Evolutionary conservation across 2,329 filamentous ascomycete species (phyloP).

Genomic region (Fusarium succisae): DNA sequence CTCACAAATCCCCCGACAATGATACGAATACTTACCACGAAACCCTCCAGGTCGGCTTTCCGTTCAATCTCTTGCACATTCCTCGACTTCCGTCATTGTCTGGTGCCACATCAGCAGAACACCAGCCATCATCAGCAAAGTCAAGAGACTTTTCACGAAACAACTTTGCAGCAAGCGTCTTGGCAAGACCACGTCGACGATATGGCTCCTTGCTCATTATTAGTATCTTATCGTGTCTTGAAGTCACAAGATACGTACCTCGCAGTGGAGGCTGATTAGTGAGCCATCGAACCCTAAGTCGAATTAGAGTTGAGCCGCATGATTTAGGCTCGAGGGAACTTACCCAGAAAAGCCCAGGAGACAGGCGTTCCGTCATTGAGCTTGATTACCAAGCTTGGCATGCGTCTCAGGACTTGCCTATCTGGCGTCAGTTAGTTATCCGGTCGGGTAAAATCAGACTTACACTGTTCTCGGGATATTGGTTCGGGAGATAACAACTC

Average conservation of each 20-base stretch:
- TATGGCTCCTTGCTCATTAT: conserved; percentile 55
- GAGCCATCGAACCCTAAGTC: conserved; percentile 65
- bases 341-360: conserved; percentile 71
- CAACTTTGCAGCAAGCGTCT: conserved; percentile 66
- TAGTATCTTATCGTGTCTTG: background rate
- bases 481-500: conserved; percentile 63
- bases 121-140: conserved; percentile 61
- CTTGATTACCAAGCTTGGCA: conserved; percentile 60
- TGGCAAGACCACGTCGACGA: conserved; percentile 70
- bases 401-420: conserved; percentile 54
- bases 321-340: background rate
- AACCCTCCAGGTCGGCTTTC: conserved; percentile 62
- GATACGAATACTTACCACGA: conserved; percentile 63
- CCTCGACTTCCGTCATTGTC: conserved; percentile 69
- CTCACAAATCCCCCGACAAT: background rate
- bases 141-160: conserved; percentile 59
- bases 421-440: background rate
- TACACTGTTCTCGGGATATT: conserved; percentile 65
- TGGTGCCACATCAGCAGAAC: conserved; percentile 70
- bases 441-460: conserved; percentile 3
- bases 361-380: conserved; percentile 59
- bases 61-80: conserved; percentile 70
- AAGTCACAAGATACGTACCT: conserved; percentile 47
- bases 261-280: conserved; percentile 69
- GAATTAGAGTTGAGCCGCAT: background rate